Percentiles rank a stretch among this genome's conserved stretches.
phyloP scores from a whole-genome alignment of 768 basidiomycete species.

The Russula sp. region DNA sequence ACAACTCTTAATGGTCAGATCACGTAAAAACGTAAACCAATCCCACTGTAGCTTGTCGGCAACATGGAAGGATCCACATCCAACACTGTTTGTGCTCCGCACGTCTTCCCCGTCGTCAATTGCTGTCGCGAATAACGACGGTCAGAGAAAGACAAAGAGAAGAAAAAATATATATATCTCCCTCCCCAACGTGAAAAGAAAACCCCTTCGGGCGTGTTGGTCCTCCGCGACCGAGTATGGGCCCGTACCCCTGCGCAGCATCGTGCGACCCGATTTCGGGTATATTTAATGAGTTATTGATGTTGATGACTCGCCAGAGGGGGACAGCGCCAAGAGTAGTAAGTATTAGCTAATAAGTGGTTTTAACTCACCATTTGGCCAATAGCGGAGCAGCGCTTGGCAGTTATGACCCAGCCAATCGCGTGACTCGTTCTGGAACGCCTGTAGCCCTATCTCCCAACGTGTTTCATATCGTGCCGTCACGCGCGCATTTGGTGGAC shows the following conservation, averaged over 20 bases:
- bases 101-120: constrained; percentile 1
- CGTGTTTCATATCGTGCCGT: constrained; percentile 17
- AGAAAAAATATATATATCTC: not conserved
- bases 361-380: not conserved
- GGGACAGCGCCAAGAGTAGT: constrained; percentile 6
- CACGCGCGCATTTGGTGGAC: constrained; percentile 1
- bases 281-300: constrained; percentile 1
- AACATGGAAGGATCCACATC: constrained; percentile 21
- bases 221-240: constrained; percentile 17
- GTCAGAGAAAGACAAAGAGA: not conserved
- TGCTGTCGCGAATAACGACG: constrained; percentile 14
- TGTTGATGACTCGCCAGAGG: not conserved
- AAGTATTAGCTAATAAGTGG: constrained; percentile 18
- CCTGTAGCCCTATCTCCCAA: not conserved
- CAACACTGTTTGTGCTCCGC: constrained; percentile 11
- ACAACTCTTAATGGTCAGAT: constrained; percentile 15
- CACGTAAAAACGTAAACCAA: constrained; percentile 11
- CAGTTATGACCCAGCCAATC: not conserved
- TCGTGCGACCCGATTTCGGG: constrained; percentile 20
- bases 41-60: constrained; percentile 1
- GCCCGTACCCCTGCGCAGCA: constrained; percentile 11
- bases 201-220: not conserved
- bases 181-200: not conserved
- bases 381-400: constrained; percentile 14
- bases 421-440: constrained; percentile 5